phyloP scores from a whole-genome alignment of 208 protist genomes.

The Vickermania ingenoplastis region DNA sequence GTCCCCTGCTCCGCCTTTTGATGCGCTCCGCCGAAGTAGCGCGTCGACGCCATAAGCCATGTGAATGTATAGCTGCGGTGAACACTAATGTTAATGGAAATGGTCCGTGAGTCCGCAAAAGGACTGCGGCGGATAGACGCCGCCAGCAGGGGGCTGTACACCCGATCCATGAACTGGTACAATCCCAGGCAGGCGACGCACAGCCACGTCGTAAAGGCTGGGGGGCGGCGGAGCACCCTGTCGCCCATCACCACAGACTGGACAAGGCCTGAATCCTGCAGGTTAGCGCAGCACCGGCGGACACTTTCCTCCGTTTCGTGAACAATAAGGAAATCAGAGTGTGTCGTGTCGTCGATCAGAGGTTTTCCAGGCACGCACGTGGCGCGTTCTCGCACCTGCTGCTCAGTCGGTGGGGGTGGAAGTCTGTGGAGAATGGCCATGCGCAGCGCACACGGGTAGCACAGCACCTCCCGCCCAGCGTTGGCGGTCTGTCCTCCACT shows the following conservation, averaged over 20 bases:
- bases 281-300: slow-evolving; percentile 33
- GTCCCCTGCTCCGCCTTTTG: slow-evolving; percentile 15
- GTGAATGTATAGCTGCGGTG: slow-evolving; percentile 77
- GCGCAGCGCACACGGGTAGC: slow-evolving; percentile 69
- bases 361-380: slow-evolving; percentile 6
- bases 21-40: slow-evolving; percentile 40
- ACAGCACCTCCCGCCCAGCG: slow-evolving; percentile 35
- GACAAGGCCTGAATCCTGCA: no score
- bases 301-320: slow-evolving; percentile 55
- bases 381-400: slow-evolving; percentile 8
- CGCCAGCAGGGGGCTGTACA: slow-evolving; percentile 55
- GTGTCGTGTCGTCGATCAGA: slow-evolving; percentile 37
- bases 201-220: slow-evolving; percentile 28
- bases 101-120: slow-evolving; percentile 46
- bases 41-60: slow-evolving; percentile 60
- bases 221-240: no score
- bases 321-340: slow-evolving; percentile 62
- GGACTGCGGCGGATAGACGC: slow-evolving; percentile 52
- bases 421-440: slow-evolving; percentile 78
- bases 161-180: slow-evolving; percentile 79
- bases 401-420: slow-evolving; percentile 20
- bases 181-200: slow-evolving; percentile 75
- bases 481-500: neutral
- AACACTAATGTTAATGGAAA: slow-evolving; percentile 80
- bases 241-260: no score